Conservation (phyloP, 768 basidiomycete species). For the Roridomyces roridus region DNA sequence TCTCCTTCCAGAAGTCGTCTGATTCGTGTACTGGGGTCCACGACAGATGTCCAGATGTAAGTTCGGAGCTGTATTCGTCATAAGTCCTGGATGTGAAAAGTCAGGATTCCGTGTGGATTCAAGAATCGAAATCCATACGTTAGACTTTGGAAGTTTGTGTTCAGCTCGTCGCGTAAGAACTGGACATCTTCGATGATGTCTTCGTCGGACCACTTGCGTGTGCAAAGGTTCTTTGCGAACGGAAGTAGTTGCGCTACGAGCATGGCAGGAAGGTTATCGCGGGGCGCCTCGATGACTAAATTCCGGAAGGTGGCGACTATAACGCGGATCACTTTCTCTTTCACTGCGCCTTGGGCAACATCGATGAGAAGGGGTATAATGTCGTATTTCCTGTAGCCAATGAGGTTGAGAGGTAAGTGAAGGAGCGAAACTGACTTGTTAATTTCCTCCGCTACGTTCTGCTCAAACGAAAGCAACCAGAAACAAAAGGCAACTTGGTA, state of each 20-base stretch:
- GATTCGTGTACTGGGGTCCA: conserved; percentile 98
- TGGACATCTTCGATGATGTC: conserved; percentile 93
- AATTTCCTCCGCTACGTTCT: conserved; percentile 81
- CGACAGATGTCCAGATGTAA: conserved; percentile 87
- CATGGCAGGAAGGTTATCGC: conserved; percentile 91
- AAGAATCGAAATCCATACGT: conserved; percentile 68
- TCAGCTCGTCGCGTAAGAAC: conserved; percentile 88
- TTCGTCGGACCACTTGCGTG: conserved; percentile 93
- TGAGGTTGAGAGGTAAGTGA: not conserved
- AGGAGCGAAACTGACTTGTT: conserved; percentile 67
- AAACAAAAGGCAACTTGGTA: conserved; percentile 94
- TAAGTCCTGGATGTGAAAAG: conserved; percentile 68
- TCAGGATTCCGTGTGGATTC: not conserved
- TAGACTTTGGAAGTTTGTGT: conserved; percentile 82
- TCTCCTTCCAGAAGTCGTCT: conserved; percentile 98
- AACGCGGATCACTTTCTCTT: conserved; percentile 96
- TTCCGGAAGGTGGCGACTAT: conserved; percentile 95
- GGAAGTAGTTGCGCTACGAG: conserved; percentile 86
- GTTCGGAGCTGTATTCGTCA: conserved; percentile 93
- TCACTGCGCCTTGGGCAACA: conserved; percentile 87
- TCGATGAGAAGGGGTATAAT: conserved; percentile 85
- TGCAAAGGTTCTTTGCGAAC: conserved; percentile 82
- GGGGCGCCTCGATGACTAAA: conserved; percentile 86
- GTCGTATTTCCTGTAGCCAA: conserved; percentile 75
- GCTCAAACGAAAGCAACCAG: conserved; percentile 94